A percentile compares a stretch with the other conserved stretches of the same genome.
These are phyloP conservation scores for Dactylellina cionopaga DNA, from an alignment of 2,329 filamentous ascomycete species.

Conservation along the genomic window DNA sequence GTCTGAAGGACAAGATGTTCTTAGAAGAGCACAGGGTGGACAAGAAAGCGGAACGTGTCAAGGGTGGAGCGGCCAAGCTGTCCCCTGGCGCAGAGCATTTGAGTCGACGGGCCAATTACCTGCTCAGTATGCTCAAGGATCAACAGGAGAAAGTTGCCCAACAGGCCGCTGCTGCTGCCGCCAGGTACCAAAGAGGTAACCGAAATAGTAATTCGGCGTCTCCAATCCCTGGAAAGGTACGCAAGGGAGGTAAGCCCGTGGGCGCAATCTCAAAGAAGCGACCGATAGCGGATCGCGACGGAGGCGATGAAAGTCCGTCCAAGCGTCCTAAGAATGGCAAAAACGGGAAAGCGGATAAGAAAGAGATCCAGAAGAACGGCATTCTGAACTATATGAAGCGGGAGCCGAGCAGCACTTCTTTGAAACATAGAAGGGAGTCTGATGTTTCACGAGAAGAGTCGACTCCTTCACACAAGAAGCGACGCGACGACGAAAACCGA, in stretches of 20 bases:
- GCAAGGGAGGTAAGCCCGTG: conserved; percentile 40
- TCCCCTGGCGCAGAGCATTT: conserved; percentile 92
- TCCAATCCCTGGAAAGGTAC: conserved; percentile 42
- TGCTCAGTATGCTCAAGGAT: conserved; percentile 92
- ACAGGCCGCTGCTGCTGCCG: conserved; percentile 68
- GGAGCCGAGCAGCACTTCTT: conserved; percentile 32
- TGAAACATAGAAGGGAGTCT: conserved; percentile 46
- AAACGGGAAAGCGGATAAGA: conserved; percentile 47
- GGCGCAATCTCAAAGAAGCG: conserved; percentile 50
- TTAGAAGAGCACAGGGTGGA: conserved; percentile 98
- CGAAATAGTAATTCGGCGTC: conserved; percentile 50
- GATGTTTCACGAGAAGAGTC: conserved; percentile 40
- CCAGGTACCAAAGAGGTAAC: conserved; percentile 49
- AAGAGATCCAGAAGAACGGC: conserved; percentile 49
- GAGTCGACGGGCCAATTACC: conserved; percentile 91
- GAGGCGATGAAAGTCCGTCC: conserved; percentile 50
- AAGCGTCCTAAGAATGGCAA: conserved; percentile 50
- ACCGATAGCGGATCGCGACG: conserved; percentile 44
- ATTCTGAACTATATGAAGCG: conserved; percentile 48
- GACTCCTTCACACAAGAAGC: conserved; percentile 38
- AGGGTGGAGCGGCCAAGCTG: conserved; percentile 66
- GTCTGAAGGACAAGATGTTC: conserved; percentile 89
- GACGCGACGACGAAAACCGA: conserved; percentile 39
- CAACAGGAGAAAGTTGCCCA: conserved; percentile 80
- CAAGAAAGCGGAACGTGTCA: conserved; percentile 90